Evolutionary conservation across 768 basidiomycete species (phyloP).

Genomic region (Inosperma sp.): DNA sequence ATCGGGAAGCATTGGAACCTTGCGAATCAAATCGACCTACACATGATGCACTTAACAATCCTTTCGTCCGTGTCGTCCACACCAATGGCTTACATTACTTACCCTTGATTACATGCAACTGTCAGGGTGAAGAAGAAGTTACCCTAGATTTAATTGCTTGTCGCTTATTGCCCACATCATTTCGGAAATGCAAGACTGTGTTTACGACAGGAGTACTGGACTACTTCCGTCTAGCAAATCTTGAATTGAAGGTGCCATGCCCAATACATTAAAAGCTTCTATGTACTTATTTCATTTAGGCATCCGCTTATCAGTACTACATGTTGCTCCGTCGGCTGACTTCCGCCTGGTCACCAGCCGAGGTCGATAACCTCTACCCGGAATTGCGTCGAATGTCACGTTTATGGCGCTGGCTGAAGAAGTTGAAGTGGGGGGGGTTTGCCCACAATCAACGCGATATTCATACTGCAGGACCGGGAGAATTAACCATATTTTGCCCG

Average conservation of each 20-base stretch:
- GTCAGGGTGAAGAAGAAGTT: not conserved
- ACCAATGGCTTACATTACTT: constrained; percentile 17
- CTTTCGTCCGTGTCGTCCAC: constrained; percentile 13
- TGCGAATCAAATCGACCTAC: no score
- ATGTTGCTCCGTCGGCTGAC: constrained; percentile 9
- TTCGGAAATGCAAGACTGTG: constrained; percentile 7
- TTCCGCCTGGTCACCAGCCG: not conserved
- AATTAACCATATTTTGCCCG: constrained; percentile 19
- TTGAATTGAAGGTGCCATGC: constrained; percentile 13
- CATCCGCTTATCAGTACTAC: constrained; percentile 17
- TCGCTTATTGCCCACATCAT: constrained; percentile 9
- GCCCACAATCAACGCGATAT: constrained; percentile 12
- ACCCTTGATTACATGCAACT: constrained; percentile 11
- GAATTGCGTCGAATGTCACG: constrained; percentile 11
- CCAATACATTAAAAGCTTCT: not conserved
- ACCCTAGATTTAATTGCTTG: not conserved
- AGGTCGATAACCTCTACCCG: constrained; percentile 8
- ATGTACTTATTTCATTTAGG: not conserved
- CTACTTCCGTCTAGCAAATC: constrained; percentile 11
- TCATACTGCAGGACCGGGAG: not conserved
- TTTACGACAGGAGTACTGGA: constrained; percentile 15
- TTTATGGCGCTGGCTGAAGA: constrained; percentile 16
- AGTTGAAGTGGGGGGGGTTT: constrained; percentile 15
- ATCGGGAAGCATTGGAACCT: no score
- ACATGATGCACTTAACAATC: no score